Conservation (phyloP, 2,329 filamentous ascomycete genomes). For the Aureobasidium sp. region DNA sequence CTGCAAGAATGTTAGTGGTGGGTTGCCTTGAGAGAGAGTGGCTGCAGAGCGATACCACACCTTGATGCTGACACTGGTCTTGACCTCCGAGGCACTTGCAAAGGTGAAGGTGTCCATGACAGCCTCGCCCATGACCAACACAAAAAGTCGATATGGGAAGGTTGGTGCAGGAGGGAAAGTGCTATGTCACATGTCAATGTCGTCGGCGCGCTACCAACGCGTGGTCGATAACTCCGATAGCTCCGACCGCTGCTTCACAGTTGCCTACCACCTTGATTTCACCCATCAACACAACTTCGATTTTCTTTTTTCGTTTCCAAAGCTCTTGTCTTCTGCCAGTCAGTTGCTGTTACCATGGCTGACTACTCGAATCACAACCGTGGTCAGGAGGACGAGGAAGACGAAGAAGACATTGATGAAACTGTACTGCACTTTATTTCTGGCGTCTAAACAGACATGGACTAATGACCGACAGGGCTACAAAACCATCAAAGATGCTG, state of each 20-base stretch:
- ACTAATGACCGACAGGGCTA: slow-evolving; percentile 55
- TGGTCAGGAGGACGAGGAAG: slow-evolving; percentile 51
- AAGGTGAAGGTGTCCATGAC: slow-evolving; percentile 93
- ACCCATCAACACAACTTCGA: not conserved
- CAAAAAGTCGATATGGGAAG: too few relatives aligned
- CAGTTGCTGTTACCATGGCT: slow-evolving; percentile 4
- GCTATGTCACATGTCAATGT: not conserved
- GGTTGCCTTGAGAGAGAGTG: slow-evolving; percentile 17
- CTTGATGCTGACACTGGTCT: slow-evolving; percentile 58
- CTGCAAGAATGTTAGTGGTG: slow-evolving; percentile 33
- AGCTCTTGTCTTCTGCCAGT: not conserved
- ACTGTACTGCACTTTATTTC: slow-evolving; percentile 34
- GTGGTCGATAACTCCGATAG: not conserved
- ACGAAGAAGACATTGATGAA: slow-evolving; percentile 60
- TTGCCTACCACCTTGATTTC: not conserved
- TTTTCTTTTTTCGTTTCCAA: not conserved
- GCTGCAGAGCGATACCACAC: slow-evolving; percentile 36
- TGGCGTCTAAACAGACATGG: not conserved
- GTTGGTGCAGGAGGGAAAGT: not conserved
- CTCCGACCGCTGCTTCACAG: not conserved
- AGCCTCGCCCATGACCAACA: not conserved
- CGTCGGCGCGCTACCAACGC: not conserved
- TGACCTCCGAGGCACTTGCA: slow-evolving; percentile 75
- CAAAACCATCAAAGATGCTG: slow-evolving; percentile 90
- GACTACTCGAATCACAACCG: slow-evolving; percentile 19